These are phyloP conservation scores for Albatrellus sp. DNA, from an alignment of 1,284 basidiomycete genomes.

Conservation along the genomic window DNA sequence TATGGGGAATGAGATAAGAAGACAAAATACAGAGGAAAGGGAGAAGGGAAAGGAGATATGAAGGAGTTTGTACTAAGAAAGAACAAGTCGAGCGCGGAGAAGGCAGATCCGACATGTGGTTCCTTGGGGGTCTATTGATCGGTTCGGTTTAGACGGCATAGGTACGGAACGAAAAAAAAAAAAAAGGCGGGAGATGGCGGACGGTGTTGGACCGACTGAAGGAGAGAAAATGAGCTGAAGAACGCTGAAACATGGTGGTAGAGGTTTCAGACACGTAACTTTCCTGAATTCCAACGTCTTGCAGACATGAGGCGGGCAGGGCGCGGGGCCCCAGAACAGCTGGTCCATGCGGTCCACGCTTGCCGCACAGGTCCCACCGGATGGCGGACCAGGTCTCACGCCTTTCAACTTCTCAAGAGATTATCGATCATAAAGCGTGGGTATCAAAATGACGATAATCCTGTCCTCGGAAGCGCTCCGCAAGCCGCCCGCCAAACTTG, in stretches of 20 bases:
- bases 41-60: slow-evolving; percentile 26
- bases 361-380: too few relatives aligned
- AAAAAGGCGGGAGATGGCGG: slow-evolving; percentile 12
- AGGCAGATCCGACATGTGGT: slow-evolving; percentile 34
- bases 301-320: slow-evolving; percentile 7
- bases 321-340: not conserved
- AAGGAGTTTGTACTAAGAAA: slow-evolving; percentile 33
- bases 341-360: too few relatives aligned
- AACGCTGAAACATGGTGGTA: slow-evolving; percentile 3
- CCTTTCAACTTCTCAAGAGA: too few relatives aligned
- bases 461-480: not conserved
- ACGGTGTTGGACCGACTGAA: slow-evolving; percentile 1
- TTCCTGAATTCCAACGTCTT: slow-evolving; percentile 3
- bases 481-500: not conserved
- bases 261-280: slow-evolving; percentile 7
- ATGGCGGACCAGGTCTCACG: too few relatives aligned
- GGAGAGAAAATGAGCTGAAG: not conserved
- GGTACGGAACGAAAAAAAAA: slow-evolving; percentile 15
- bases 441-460: slow-evolving; percentile 1
- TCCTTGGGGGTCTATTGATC: slow-evolving; percentile 31
- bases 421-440: not conserved
- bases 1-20: not conserved
- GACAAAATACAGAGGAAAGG: slow-evolving; percentile 13
- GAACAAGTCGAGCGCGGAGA: slow-evolving; percentile 21
- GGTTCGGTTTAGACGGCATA: slow-evolving; percentile 25